A percentile compares a stretch with the other conserved stretches of the same genome.
Conservation (phyloP, 2,329 filamentous ascomycete species). For the Colletotrichum musicola region DNA sequence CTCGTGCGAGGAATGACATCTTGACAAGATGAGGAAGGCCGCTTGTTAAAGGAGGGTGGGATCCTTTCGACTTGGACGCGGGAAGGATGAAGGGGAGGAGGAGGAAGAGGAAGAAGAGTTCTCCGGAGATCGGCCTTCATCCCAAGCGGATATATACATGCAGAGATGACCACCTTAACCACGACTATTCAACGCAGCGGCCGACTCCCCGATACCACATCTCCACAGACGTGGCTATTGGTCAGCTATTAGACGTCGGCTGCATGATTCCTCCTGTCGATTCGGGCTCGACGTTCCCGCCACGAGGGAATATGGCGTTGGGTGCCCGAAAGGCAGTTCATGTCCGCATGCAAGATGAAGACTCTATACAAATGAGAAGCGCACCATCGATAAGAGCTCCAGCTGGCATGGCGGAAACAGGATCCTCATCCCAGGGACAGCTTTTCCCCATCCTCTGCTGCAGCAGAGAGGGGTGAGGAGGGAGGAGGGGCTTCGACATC, state of each 20-base stretch:
- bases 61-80: constrained; percentile 17
- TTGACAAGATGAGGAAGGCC: constrained; percentile 20
- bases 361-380: constrained; percentile 16
- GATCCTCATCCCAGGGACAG: constrained; percentile 5
- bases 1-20: constrained; percentile 26
- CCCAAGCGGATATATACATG: constrained; percentile 13
- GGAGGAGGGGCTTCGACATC: constrained; percentile 4
- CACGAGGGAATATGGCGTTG: constrained; percentile 28
- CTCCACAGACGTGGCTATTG: constrained; percentile 12
- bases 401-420: not conserved
- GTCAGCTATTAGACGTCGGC: constrained; percentile 16
- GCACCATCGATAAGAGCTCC: not conserved
- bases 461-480: not conserved
- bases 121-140: not conserved
- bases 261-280: constrained; percentile 10
- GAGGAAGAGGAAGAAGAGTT: not conserved
- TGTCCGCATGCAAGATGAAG: constrained; percentile 17
- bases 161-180: constrained; percentile 10
- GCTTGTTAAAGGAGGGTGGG: constrained; percentile 13
- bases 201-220: not conserved
- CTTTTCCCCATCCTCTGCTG: not conserved
- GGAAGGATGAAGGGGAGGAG: constrained; percentile 13
- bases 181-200: not conserved
- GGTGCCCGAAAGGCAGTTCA: constrained; percentile 18
- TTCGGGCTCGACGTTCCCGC: constrained; percentile 9